Percentiles rank a stretch among this genome's conserved stretches.
Conservation (phyloP, 352 stramenopile genomes). For the Pythium periplocum region DNA sequence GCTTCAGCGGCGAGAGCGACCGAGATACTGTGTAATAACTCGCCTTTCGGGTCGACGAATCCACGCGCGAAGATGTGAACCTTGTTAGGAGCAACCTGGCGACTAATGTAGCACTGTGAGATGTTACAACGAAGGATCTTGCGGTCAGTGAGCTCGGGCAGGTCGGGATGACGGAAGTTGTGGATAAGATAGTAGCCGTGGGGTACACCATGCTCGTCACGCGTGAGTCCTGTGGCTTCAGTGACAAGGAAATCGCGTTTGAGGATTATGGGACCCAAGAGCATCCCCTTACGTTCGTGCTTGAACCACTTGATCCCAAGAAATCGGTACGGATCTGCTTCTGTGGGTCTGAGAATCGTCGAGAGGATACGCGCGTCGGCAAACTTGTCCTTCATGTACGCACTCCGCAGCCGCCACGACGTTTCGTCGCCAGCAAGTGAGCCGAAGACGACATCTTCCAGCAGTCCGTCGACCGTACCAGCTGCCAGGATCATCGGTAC, state of each 20-base stretch:
- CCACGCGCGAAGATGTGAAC: constrained; percentile 48
- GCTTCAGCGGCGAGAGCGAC: constrained; percentile 30
- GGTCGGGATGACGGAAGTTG: constrained; percentile 29
- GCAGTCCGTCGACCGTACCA: constrained; percentile 13
- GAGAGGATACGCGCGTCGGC: constrained; percentile 23
- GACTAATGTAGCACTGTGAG: constrained; percentile 39
- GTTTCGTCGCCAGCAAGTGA: constrained; percentile 16
- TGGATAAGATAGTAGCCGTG: constrained; percentile 52
- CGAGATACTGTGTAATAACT: constrained; percentile 24
- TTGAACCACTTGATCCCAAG: constrained; percentile 44
- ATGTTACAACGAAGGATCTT: constrained; percentile 30
- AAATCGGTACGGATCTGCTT: constrained; percentile 33
- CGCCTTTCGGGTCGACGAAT: constrained; percentile 33
- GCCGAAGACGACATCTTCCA: constrained; percentile 23
- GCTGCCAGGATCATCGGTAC: constrained; percentile 15
- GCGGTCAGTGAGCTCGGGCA: constrained; percentile 25
- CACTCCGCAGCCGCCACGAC: constrained; percentile 19
- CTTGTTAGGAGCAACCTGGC: constrained; percentile 14
- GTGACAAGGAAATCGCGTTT: constrained; percentile 37
- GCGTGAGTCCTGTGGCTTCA: constrained; percentile 37
- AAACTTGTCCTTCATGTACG: constrained; percentile 24
- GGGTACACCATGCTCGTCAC: constrained; percentile 19
- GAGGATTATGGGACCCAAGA: too few relatives aligned
- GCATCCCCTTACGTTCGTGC: constrained; percentile 21
- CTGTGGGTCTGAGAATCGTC: constrained; percentile 20